phyloP scores from a whole-genome alignment of 179 eudicot species.

The Beta corolliflora region DNA sequence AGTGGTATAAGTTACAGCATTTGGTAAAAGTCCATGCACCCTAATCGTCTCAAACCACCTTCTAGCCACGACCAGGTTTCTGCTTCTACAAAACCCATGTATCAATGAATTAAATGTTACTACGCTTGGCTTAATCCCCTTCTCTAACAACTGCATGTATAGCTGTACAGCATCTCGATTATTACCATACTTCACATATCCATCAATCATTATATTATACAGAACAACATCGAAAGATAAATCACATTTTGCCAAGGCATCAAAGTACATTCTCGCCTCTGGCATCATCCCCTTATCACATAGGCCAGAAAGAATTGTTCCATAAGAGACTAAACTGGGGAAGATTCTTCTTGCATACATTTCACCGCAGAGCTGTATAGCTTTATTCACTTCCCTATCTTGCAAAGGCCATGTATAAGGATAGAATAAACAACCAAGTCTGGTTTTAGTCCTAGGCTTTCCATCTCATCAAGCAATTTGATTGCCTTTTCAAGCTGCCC shows the following conservation, averaged over 20 bases:
- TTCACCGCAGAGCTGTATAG: conserved; percentile 51
- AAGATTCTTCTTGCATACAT: conserved; percentile 50
- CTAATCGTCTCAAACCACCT: conserved; percentile 49
- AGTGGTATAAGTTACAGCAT: conserved; percentile 69
- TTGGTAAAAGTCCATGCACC: conserved; percentile 57
- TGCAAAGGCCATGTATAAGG: conserved; percentile 72
- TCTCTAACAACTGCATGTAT: conserved; percentile 49
- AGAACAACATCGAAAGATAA: conserved; percentile 46
- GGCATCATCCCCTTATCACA: conserved; percentile 52
- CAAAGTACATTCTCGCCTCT: conserved; percentile 64
- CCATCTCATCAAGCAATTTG: conserved; percentile 58
- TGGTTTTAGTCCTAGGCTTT: conserved; percentile 49
- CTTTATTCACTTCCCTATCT: conserved; percentile 61
- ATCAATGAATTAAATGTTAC: conserved; percentile 84
- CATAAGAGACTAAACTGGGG: conserved; percentile 49
- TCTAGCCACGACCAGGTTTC: conserved; percentile 51
- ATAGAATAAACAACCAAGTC: conserved; percentile 64
- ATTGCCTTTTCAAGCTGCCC: conserved; percentile 59
- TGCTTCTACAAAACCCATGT: conserved; percentile 64
- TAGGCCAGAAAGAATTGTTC: conserved; percentile 55
- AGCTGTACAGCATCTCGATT: conserved; percentile 49
- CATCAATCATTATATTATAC: conserved; percentile 77
- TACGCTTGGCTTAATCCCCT: conserved; percentile 61
- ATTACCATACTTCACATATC: conserved; percentile 65
- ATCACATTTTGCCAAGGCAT: conserved; percentile 44